phyloP scores from a whole-genome alignment of 2,329 filamentous ascomycete species.

The Cercospora zeae-maydis region DNA sequence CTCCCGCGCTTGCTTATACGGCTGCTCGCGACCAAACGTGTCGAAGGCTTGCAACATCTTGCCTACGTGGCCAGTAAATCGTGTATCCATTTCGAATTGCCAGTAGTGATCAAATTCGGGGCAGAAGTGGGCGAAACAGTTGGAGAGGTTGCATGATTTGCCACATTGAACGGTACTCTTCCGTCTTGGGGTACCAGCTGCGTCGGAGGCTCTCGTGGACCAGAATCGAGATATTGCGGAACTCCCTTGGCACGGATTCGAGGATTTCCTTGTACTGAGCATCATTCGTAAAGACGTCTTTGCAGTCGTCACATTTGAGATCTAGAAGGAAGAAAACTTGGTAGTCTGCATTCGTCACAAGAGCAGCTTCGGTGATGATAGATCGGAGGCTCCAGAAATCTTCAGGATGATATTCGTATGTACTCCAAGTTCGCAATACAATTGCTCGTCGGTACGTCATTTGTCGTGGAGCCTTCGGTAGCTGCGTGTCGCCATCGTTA shows the following conservation, averaged over 20 bases:
- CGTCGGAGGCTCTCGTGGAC: conserved; percentile 89
- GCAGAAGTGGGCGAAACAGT: conserved; percentile 45
- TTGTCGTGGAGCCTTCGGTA: background rate
- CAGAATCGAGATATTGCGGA: conserved; percentile 76
- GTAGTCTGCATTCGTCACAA: conserved; percentile 78
- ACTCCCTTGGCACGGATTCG: conserved; percentile 67
- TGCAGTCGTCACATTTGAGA: conserved; percentile 72
- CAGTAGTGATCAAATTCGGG: conserved; percentile 54
- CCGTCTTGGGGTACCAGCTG: conserved; percentile 63
- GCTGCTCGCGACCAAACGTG: conserved; percentile 60
- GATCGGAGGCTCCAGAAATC: conserved; percentile 75
- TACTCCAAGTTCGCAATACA: conserved; percentile 76
- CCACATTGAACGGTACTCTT: conserved; percentile 65
- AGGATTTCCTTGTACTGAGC: conserved; percentile 55
- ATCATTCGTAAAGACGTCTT: conserved; percentile 72
- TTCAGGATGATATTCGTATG: conserved; percentile 70
- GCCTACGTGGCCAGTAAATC: conserved; percentile 67
- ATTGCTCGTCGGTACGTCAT: conserved; percentile 12
- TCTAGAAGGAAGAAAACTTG: conserved; percentile 79
- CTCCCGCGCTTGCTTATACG: conserved; percentile 67
- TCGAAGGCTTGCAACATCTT: conserved; percentile 42
- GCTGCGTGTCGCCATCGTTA: background rate
- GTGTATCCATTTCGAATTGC: conserved; percentile 85
- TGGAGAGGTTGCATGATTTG: conserved; percentile 58
- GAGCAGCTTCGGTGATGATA: conserved; percentile 72